phyloP scores from a whole-genome alignment of 2,329 filamentous ascomycete genomes.

The Domatiomyces globalis region DNA sequence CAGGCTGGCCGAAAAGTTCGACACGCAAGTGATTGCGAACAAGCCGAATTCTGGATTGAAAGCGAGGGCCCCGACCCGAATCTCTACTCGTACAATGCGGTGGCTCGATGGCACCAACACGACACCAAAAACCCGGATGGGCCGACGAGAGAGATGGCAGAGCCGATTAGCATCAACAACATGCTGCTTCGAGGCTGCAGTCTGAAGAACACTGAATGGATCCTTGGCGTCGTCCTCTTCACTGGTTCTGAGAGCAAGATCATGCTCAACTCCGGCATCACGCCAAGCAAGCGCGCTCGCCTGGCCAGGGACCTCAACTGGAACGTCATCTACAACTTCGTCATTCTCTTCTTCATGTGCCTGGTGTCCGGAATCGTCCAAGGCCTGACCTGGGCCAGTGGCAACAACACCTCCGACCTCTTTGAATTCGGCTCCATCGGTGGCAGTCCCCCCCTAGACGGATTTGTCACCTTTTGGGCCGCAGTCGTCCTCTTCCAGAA shows the following conservation, averaged over 20 bases:
- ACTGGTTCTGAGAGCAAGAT: constrained; percentile 96
- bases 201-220: constrained; percentile 90
- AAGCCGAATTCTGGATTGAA: constrained; percentile 72
- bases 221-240: constrained; percentile 81
- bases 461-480: constrained; percentile 95
- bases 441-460: constrained; percentile 58
- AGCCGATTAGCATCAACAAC: constrained; percentile 91
- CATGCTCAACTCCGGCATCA: constrained; percentile 96
- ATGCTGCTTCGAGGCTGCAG: constrained; percentile 85
- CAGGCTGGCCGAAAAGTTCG: constrained; percentile 69
- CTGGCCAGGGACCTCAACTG: constrained; percentile 91
- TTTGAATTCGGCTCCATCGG: constrained; percentile 83
- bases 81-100: constrained; percentile 86
- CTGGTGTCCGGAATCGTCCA: constrained; percentile 71
- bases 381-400: constrained; percentile 64
- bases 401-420: constrained; percentile 55
- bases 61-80: constrained; percentile 88
- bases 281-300: constrained; percentile 80
- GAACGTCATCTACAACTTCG: constrained; percentile 94
- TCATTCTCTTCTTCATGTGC: constrained; percentile 80
- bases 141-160: constrained; percentile 63
- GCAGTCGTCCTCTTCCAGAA: constrained; percentile 93
- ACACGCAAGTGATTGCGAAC: constrained; percentile 85
- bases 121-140: constrained; percentile 49
- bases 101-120: constrained; percentile 70